phyloP scores from a whole-genome alignment of 345 rosid genomes.

The Lenwebbia sp. region DNA sequence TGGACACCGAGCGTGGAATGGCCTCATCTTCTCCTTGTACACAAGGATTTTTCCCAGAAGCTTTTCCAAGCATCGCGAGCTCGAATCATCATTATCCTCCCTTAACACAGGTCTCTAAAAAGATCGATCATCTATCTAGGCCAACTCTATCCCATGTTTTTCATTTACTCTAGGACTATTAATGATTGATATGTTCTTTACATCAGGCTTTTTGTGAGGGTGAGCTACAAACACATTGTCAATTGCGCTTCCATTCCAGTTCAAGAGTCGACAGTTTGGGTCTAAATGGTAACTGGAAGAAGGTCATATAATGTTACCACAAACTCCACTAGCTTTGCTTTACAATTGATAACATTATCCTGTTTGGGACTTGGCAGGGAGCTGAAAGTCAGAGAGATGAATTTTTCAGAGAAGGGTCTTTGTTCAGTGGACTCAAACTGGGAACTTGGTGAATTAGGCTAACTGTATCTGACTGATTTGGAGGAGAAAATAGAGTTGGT shows the following conservation, averaged over 20 bases:
- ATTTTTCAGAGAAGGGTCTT: not conserved
- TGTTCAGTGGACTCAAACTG: not conserved
- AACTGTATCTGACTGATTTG: not conserved
- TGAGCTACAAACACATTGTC: not conserved
- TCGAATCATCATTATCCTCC: slow-evolving; percentile 40
- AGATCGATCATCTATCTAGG: not conserved
- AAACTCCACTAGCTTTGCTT: not conserved
- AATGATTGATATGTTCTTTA: not conserved
- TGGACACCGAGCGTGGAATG: slow-evolving; percentile 28
- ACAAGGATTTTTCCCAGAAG: slow-evolving; percentile 27
- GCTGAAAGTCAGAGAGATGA: not conserved
- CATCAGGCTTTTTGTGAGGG: not conserved
- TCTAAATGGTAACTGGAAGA: not conserved
- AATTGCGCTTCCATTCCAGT: not conserved
- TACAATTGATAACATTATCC: not conserved
- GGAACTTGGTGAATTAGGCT: not conserved
- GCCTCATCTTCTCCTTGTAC: slow-evolving; percentile 30
- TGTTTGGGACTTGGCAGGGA: not conserved
- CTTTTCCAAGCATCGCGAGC: slow-evolving; percentile 28
- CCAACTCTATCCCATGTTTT: not conserved
- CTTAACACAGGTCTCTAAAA: slow-evolving; percentile 36
- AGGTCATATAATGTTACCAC: not conserved
- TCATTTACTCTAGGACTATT: not conserved
- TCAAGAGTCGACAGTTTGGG: not conserved
- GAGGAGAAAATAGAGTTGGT: not conserved